Evolutionary conservation across 1,284 basidiomycete genomes (phyloP).

Genomic region (Cerrena zonata): DNA sequence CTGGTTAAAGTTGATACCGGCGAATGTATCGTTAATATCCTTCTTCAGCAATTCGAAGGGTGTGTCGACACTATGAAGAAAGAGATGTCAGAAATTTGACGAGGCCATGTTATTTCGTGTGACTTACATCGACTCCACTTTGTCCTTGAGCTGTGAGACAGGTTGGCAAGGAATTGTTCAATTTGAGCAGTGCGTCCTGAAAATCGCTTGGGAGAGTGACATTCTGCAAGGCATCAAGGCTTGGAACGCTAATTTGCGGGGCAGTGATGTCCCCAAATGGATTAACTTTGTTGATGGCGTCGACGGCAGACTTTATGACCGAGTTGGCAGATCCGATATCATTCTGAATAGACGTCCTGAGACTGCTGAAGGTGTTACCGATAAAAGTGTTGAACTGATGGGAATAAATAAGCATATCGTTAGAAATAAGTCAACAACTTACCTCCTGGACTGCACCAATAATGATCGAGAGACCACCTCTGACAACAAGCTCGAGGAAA

Average conservation of each 20-base stretch:
- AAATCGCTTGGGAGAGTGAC: constrained; percentile 80
- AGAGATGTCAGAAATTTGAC: constrained; percentile 6
- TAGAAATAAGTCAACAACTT: constrained; percentile 22
- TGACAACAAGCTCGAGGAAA: constrained; percentile 84
- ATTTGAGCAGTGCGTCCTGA: constrained; percentile 60
- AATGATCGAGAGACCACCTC: constrained; percentile 73
- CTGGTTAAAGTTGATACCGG: constrained; percentile 63
- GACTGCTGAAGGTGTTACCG: constrained; percentile 49
- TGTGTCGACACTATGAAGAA: constrained; percentile 57
- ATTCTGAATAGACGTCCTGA: constrained; percentile 66
- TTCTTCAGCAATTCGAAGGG: constrained; percentile 82
- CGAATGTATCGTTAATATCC: constrained; percentile 83
- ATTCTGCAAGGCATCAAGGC: constrained; percentile 68
- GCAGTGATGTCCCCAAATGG: constrained; percentile 60
- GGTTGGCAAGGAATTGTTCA: constrained; percentile 83
- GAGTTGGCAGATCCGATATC: constrained; percentile 67
- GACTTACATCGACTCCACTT: constrained; percentile 67
- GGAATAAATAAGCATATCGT: constrained; percentile 4
- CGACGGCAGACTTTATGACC: constrained; percentile 60
- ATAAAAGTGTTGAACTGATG: constrained; percentile 73
- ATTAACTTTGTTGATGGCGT: constrained; percentile 67
- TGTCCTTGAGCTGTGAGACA: constrained; percentile 68
- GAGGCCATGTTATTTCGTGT: neutral
- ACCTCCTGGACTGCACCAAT: constrained; percentile 80
- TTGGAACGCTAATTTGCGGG: constrained; percentile 69